Base-by-base conservation (phyloP, 805 yeast species). In the Saccharomycopsis capsularis region DNA sequence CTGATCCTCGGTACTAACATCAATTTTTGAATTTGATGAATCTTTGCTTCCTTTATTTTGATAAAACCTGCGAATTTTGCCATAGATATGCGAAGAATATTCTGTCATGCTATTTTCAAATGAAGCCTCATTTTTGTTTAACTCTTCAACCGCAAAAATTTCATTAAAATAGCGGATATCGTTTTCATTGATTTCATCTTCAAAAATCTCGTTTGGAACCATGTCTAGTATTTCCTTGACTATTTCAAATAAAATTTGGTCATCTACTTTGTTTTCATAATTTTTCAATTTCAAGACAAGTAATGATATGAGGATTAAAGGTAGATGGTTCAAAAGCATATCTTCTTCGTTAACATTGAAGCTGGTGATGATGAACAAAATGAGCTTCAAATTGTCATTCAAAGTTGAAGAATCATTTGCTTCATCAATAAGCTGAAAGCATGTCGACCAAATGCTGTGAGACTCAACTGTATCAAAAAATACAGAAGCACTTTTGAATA, bases 401-500 rank as follows among this genome's bases (percentile, higher is more conserved):
- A 52, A 16, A 11, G 39, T 25, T 7, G 16, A 11, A 16, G 21
- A 30, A 19, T 42, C 43, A 23, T 5, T 18, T 9, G 11, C 36
- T n/a, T 46, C 23, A 21, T 47, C 39, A 4, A 53, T 25, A 11
- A 53, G 61, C 1, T 63, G 63, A 42, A 76, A 68, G 1, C 83
- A 63, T 51, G 78, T 77, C 3, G 79, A 71, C 90, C 96, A 91
- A 3, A 93, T 90, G 24, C 75, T 75, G 24, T 71, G 63, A 0
- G 96, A 78, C 59, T 93, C 99, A 2, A 90, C 83, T 3, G 87
- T 82, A 64, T 93, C 96, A 61, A 93, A 88, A 49, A 91, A 81
- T 0, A 81, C 68, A 46, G 76, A 75, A 0, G 88, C 85, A 27
- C 81, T 73, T 41, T 70, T 70, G 36, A 84, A 51, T 0, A 83